phyloP scores from a whole-genome alignment of 495 filamentous ascomycete genomes.

The Trypethelium eluteriae region DNA sequence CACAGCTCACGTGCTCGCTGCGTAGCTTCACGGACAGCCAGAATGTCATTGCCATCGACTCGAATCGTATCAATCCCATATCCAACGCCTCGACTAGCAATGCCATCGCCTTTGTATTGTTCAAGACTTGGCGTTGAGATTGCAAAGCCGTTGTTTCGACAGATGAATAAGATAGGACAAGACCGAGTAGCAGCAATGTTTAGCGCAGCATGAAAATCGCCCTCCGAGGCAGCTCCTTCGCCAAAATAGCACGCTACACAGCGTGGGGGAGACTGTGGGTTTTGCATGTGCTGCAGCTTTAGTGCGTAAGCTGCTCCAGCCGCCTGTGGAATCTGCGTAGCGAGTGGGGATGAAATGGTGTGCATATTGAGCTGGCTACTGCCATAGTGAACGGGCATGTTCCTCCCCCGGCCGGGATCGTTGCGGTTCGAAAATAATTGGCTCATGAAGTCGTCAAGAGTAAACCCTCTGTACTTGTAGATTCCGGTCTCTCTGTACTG shows the following conservation, averaged over 20 bases:
- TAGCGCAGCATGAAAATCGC: slow-evolving; percentile 93
- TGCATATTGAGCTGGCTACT: slow-evolving; percentile 76
- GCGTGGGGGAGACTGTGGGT: slow-evolving; percentile 53
- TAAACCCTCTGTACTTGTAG: slow-evolving; percentile 83
- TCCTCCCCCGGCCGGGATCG: slow-evolving; percentile 75
- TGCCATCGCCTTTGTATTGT: slow-evolving; percentile 95
- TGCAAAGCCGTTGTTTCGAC: slow-evolving; percentile 95
- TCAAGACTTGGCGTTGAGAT: slow-evolving; percentile 92
- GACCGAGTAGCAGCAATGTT: slow-evolving; percentile 93
- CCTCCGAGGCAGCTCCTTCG: slow-evolving; percentile 94
- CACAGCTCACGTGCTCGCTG: slow-evolving; percentile 69
- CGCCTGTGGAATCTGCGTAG: slow-evolving; percentile 93
- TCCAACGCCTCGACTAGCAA: slow-evolving; percentile 86
- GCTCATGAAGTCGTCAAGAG: slow-evolving; percentile 81
- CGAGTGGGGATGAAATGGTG: slow-evolving; percentile 86
- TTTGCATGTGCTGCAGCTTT: slow-evolving; percentile 71
- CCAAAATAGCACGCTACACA: slow-evolving; percentile 90
- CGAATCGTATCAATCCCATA: slow-evolving; percentile 97
- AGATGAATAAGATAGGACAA: slow-evolving; percentile 89
- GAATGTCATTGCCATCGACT: slow-evolving; percentile 95
- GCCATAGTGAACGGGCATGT: slow-evolving; percentile 98
- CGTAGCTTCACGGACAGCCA: slow-evolving; percentile 81
- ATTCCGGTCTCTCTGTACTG: slow-evolving; percentile 94
- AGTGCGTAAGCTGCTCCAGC: slow-evolving; percentile 89
- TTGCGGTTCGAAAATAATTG: slow-evolving; percentile 87